Evolutionary conservation across 1,284 basidiomycete species (phyloP).

Genomic region (Volvariella volvacea): DNA sequence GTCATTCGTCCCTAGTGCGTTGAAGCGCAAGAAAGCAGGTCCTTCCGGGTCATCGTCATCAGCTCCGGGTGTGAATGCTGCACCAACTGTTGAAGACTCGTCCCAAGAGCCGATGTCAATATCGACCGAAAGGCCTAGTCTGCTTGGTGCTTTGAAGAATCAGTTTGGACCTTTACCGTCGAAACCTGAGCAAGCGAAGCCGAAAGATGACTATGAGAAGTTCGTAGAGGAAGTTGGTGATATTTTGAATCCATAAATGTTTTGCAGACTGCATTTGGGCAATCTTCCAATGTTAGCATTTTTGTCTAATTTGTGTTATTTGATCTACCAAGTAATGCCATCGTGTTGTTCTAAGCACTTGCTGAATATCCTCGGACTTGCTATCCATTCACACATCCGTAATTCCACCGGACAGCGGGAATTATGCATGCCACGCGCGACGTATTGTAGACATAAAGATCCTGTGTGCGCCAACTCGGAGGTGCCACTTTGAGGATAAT

Average conservation of each 20-base stretch:
- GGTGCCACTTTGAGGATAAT: too few species aligned
- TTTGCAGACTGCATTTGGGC: too few species aligned
- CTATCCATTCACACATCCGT: too few species aligned
- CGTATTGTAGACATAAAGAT: too few species aligned
- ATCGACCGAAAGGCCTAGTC: slow-evolving; percentile 47
- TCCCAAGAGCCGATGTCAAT: slow-evolving; percentile 24
- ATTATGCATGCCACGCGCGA: too few species aligned
- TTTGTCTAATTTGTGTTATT: too few species aligned
- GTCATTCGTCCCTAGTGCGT: slow-evolving; percentile 72
- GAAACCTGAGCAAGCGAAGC: slow-evolving; percentile 27
- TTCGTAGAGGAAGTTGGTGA: slow-evolving; percentile 73
- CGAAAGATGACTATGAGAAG: slow-evolving; percentile 67
- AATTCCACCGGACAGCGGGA: too few species aligned
- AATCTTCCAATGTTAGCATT: too few species aligned
- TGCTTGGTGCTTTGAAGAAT: slow-evolving; percentile 52
- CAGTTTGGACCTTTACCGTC: slow-evolving; percentile 41
- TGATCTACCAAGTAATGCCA: too few species aligned
- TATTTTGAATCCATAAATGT: slow-evolving; percentile 26
- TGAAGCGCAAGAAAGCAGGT: slow-evolving; percentile 53
- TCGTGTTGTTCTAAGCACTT: too few species aligned
- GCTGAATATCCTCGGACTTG: too few species aligned
- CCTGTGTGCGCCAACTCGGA: too few species aligned
- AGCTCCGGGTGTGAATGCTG: slow-evolving; percentile 52
- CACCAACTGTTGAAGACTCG: slow-evolving; percentile 40
- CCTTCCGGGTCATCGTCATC: slow-evolving; percentile 22